A percentile compares a stretch with the other conserved stretches of the same genome.
These are phyloP conservation scores for Aspergillus sp. DNA, from an alignment of 2,329 filamentous ascomycete species.

Conservation along the genomic window DNA sequence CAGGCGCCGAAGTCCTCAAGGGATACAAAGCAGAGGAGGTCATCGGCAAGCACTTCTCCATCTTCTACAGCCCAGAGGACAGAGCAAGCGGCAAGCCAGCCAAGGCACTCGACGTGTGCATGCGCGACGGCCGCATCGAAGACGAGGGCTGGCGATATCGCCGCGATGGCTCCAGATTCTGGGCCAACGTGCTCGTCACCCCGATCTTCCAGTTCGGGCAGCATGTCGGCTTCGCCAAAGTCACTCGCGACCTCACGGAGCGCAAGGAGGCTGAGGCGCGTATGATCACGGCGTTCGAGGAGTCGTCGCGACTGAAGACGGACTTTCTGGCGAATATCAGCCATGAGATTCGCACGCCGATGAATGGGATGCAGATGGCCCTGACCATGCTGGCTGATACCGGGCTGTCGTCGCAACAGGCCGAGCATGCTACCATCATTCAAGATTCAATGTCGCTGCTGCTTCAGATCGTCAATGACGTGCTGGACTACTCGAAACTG, in stretches of 20 bases:
- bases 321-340: constrained; percentile 65
- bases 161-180: constrained; percentile 59
- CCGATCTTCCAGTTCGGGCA: constrained; percentile 53
- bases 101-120: constrained; percentile 52
- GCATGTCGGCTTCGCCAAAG: constrained; percentile 59
- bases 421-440: constrained; percentile 58
- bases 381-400: constrained; percentile 58
- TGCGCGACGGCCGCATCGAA: constrained; percentile 57
- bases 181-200: constrained; percentile 62
- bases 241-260: constrained; percentile 59
- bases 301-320: constrained; percentile 62
- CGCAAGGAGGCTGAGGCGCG: constrained; percentile 56
- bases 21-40: constrained; percentile 57
- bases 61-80: constrained; percentile 57
- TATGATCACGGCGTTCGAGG: constrained; percentile 59
- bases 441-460: constrained; percentile 60
- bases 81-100: constrained; percentile 50
- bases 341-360: constrained; percentile 64
- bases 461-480: constrained; percentile 63
- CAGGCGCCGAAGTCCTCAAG: constrained; percentile 56
- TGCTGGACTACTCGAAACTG: constrained; percentile 66
- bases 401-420: constrained; percentile 53
- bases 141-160: constrained; percentile 62
- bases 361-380: constrained; percentile 64
- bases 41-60: constrained; percentile 58